Evolutionary conservation across 495 filamentous ascomycete genomes (phyloP).

Genomic region (Penicillium atrosanguineum): DNA sequence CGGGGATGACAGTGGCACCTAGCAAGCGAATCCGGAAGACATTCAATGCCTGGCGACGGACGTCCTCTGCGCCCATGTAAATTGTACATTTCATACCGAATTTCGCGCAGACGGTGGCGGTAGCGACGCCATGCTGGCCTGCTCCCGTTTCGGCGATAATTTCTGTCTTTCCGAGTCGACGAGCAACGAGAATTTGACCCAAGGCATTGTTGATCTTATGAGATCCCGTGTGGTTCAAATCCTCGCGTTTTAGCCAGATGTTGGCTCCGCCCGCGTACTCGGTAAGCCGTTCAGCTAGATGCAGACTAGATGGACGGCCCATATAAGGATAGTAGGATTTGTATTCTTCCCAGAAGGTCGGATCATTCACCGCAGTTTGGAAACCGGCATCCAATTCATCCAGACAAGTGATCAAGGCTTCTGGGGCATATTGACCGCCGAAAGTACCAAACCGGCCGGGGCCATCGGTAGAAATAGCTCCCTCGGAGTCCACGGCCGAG

Average conservation of each 20-base stretch:
- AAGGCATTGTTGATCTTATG: slow-evolving; percentile 98
- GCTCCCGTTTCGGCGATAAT: slow-evolving; percentile 96
- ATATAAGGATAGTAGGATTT: slow-evolving; percentile 2
- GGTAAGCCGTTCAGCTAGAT: slow-evolving; percentile 81
- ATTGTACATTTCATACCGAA: slow-evolving; percentile 94
- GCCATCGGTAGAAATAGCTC: background rate
- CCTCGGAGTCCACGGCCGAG: background rate
- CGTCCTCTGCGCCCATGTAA: slow-evolving; percentile 94
- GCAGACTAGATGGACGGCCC: slow-evolving; percentile 6
- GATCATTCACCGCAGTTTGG: background rate
- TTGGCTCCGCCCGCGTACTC: slow-evolving; percentile 83
- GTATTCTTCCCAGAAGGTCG: slow-evolving; percentile 13
- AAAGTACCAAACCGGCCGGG: slow-evolving; percentile 3
- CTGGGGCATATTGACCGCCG: slow-evolving; percentile 12
- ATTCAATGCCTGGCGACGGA: slow-evolving; percentile 87
- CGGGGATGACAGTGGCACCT: slow-evolving; percentile 80
- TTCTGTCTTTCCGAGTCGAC: slow-evolving; percentile 79
- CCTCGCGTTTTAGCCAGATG: slow-evolving; percentile 94
- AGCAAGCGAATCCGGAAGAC: slow-evolving; percentile 92
- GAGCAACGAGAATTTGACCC: slow-evolving; percentile 82
- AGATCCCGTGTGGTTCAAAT: slow-evolving; percentile 78
- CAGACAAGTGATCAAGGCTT: slow-evolving; percentile 2
- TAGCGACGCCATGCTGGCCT: slow-evolving; percentile 92
- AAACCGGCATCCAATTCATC: slow-evolving; percentile 8
- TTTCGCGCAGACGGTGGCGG: slow-evolving; percentile 88